Evolutionary conservation across 345 rosid species (phyloP).

Genomic region (Bruguiera gymnorhiza): DNA sequence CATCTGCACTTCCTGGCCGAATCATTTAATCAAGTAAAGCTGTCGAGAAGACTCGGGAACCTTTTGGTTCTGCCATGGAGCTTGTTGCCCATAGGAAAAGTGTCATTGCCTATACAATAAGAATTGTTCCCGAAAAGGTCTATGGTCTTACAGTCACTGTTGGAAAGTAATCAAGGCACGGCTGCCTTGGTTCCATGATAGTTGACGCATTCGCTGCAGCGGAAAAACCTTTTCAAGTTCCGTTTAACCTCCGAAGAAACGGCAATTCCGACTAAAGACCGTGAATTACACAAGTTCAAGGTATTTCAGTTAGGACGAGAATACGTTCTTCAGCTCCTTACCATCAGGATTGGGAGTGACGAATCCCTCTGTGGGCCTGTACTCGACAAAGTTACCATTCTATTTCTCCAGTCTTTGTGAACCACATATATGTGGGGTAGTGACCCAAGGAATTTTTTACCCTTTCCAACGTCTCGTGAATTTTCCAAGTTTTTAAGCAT

Average conservation of each 20-base stretch:
- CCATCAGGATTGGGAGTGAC: conserved; percentile 55
- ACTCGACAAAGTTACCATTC: conserved; percentile 49
- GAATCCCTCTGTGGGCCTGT: conserved; percentile 84
- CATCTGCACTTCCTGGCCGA: conserved; percentile 95
- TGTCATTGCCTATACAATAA: conserved; percentile 74
- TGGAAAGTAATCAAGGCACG: conserved; percentile 70
- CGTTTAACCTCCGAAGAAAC: conserved; percentile 56
- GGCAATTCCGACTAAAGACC: conserved; percentile 40
- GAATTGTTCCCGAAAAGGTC: conserved; percentile 54
- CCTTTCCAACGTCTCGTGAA: too few species aligned
- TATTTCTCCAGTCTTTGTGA: too few species aligned
- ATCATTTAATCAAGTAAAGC: conserved; percentile 89
- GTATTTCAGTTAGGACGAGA: conserved; percentile 62
- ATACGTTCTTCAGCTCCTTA: conserved; percentile 90
- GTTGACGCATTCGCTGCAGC: conserved; percentile 84
- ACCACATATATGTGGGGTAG: too few species aligned
- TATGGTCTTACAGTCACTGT: conserved; percentile 51
- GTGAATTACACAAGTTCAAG: conserved; percentile 54
- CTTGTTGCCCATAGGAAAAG: conserved; percentile 88
- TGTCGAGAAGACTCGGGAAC: conserved; percentile 80
- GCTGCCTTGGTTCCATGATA: too few species aligned
- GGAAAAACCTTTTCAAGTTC: conserved; percentile 47
- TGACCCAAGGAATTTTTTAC: too few species aligned
- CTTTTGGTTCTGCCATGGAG: conserved; percentile 73
- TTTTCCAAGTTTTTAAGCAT: too few species aligned